Evolutionary conservation across 2,329 filamentous ascomycete genomes (phyloP), one percentile per base, ranked within the genome.

Genomic region (Neurospora sp.): DNA sequence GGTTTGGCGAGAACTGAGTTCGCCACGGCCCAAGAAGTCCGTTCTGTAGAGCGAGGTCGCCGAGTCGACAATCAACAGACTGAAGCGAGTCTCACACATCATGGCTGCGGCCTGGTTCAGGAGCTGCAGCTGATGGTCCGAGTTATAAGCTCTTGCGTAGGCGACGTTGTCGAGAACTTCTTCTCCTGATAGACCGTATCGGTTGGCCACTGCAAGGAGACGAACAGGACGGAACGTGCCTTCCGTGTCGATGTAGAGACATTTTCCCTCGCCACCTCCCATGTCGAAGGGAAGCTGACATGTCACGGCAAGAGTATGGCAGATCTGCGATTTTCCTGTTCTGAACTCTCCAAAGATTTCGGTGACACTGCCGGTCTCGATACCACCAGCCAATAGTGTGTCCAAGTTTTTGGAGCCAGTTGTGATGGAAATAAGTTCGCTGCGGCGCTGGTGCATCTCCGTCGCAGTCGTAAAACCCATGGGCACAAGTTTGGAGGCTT

Each of bases 81-180:
- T 98, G 80, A 99, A 99, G 4, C 96, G 90, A 0, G 96, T 99
- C 83, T 99, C 96, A 70, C 94, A 97, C 96, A 99, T 99, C 96
- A 99, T 99, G 72, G 93, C 90, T 2, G 96, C 91, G 3, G 96
- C 96, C 80, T 98, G 95, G 76, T 96, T 96, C 72, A 99, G 89
- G 8, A 99, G 86, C 79, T 97, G 93, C 68, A 99, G 87, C 80
- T 99, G 96, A 80, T 99, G 96, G 74, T 99, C 96, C 0, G 95
- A 98, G 80, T 99, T 99, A 84, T 99, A 99, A 10, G 96, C 96
- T 71, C 96, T 91, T 67, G 96, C 96, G 79, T 99, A 99, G 3
- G 96, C 96, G 70, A 99, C 94, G 75, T 99, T 99, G 82, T 99
- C 96, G 9, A 99, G 86, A 0, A 99, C 96, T 80, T 99, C 96